Conservation (phyloP, 768 basidiomycete genomes). For the Hypsizygus marmoreus region DNA sequence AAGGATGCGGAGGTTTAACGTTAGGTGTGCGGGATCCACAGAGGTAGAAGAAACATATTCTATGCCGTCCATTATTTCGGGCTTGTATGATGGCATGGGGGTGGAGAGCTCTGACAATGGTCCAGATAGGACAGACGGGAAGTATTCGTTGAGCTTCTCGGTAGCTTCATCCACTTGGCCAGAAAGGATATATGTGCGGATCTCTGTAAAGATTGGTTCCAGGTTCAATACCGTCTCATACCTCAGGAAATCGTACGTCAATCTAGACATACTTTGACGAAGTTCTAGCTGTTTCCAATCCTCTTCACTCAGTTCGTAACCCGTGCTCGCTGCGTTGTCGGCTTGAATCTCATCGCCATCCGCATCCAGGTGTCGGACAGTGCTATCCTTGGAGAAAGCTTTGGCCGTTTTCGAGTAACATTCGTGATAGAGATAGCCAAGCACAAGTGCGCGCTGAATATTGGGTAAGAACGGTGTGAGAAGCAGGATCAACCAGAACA, state of each 20-base stretch:
- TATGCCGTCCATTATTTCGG: slow-evolving; percentile 33
- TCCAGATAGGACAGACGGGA: slow-evolving; percentile 57
- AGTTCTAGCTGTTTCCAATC: slow-evolving; percentile 48
- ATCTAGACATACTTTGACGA: slow-evolving; percentile 55
- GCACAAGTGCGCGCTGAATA: slow-evolving; percentile 62
- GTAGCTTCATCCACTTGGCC: slow-evolving; percentile 79
- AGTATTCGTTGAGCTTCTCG: slow-evolving; percentile 65
- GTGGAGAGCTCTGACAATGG: slow-evolving; percentile 36
- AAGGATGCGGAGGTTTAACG: slow-evolving; percentile 84
- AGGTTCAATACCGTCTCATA: too few species aligned
- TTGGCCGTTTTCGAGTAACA: slow-evolving; percentile 73
- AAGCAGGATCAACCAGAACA: not conserved
- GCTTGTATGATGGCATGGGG: slow-evolving; percentile 2
- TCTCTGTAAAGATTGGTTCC: slow-evolving; percentile 55
- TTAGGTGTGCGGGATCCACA: slow-evolving; percentile 71
- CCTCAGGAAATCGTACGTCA: too few species aligned
- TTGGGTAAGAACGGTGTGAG: slow-evolving; percentile 1
- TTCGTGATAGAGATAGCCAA: slow-evolving; percentile 77
- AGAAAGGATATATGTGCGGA: slow-evolving; percentile 66
- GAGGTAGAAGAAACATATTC: slow-evolving; percentile 63
- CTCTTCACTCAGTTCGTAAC: slow-evolving; percentile 34
- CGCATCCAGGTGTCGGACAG: slow-evolving; percentile 61
- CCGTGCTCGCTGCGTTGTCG: slow-evolving; percentile 15
- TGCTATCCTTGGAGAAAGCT: slow-evolving; percentile 66
- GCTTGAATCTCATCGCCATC: slow-evolving; percentile 67